Evolutionary conservation across 2,329 filamentous ascomycete genomes (phyloP).

Genomic region (Cercospora janseana): DNA sequence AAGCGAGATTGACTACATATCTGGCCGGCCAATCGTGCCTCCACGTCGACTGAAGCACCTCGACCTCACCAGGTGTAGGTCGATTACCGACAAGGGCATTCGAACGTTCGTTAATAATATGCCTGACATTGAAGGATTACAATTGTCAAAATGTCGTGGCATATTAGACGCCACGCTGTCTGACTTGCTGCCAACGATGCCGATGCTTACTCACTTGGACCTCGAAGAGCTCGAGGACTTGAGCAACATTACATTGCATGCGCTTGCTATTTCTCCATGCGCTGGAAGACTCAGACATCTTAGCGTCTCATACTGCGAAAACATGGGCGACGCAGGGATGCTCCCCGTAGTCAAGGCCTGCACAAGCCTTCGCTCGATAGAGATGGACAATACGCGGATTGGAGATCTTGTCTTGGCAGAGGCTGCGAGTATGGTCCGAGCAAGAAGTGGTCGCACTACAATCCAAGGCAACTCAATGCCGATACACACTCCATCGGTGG

Average conservation of each 20-base stretch:
- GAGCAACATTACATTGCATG: constrained; percentile 71
- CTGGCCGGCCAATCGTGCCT: constrained; percentile 71
- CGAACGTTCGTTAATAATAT: constrained; percentile 69
- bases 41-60: constrained; percentile 77
- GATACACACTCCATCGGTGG: constrained; percentile 48
- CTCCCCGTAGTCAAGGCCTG: constrained; percentile 77
- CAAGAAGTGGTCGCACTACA: constrained; percentile 44
- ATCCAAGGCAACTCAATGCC: constrained; percentile 43
- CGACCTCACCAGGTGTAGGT: constrained; percentile 75
- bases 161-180: constrained; percentile 72
- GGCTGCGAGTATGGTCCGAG: constrained; percentile 74
- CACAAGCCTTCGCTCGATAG: constrained; percentile 64
- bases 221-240: constrained; percentile 79
- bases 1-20: constrained; percentile 77
- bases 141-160: constrained; percentile 72
- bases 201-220: constrained; percentile 79
- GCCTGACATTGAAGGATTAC: constrained; percentile 76
- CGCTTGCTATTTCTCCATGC: constrained; percentile 74
- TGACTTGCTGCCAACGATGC: constrained; percentile 70
- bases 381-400: constrained; percentile 91
- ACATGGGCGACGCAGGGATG: constrained; percentile 78
- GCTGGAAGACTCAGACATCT: constrained; percentile 71
- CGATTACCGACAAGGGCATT: constrained; percentile 71
- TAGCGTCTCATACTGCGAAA: constrained; percentile 87
- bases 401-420: constrained; percentile 83